Percentiles rank a stretch among this genome's conserved stretches.
Evolutionary conservation across 2,329 filamentous ascomycete species (phyloP).

Genomic region (Thielaviopsis punctulata): DNA sequence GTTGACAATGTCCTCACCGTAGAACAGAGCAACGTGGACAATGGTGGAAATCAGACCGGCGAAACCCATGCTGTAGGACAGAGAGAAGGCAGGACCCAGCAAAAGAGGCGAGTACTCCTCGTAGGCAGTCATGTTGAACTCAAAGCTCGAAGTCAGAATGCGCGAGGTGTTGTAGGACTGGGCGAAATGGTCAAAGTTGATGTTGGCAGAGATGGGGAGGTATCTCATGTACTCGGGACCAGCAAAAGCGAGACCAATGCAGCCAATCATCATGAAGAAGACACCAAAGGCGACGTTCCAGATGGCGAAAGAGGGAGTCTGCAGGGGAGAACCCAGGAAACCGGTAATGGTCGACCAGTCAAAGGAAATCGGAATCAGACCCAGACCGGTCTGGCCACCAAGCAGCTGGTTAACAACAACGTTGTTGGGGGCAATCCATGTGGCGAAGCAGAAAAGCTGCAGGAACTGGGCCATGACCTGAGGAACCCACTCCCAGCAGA

Average conservation of each 20-base stretch:
- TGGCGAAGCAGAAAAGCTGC: constrained; percentile 42
- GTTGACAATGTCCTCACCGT: constrained; percentile 30
- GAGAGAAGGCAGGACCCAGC: constrained; percentile 35
- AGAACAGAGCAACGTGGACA: constrained; percentile 33
- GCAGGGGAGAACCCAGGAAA: constrained; percentile 31
- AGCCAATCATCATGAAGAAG: constrained; percentile 38
- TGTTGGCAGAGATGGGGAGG: constrained; percentile 39
- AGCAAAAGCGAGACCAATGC: constrained; percentile 41
- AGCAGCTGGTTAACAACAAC: constrained; percentile 46
- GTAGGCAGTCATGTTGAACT: constrained; percentile 45
- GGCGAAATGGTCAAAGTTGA: constrained; percentile 46
- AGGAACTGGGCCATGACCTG: constrained; percentile 32
- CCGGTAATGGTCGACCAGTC: constrained; percentile 32
- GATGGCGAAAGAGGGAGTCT: constrained; percentile 37
- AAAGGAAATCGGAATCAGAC: constrained; percentile 43
- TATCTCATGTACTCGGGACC: constrained; percentile 41
- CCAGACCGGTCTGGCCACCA: constrained; percentile 39
- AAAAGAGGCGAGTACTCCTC: constrained; percentile 39
- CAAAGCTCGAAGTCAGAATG: constrained; percentile 37
- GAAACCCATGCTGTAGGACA: constrained; percentile 40
- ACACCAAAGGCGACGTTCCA: constrained; percentile 36
- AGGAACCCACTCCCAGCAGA: constrained; percentile 37
- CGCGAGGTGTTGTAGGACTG: constrained; percentile 38
- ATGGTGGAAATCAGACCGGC: constrained; percentile 36
- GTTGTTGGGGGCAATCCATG: constrained; percentile 44